Evolutionary conservation across 2,329 filamentous ascomycete species (phyloP).

Genomic region (Blastomyces parvus): DNA sequence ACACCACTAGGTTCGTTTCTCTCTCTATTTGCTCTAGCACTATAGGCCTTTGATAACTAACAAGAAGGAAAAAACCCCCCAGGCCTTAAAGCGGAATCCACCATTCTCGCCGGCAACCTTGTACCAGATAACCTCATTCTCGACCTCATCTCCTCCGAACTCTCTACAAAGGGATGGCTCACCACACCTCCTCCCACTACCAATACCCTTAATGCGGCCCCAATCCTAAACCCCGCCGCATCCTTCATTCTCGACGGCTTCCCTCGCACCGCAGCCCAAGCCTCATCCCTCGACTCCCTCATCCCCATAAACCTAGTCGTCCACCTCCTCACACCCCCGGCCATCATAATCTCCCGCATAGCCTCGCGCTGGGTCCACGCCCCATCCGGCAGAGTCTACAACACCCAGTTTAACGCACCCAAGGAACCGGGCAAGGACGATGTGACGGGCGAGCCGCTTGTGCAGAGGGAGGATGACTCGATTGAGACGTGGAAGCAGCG

Average conservation of each 20-base stretch:
- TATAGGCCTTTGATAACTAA: conserved; percentile 10
- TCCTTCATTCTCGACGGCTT: conserved; percentile 97
- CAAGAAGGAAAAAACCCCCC: conserved; percentile 9
- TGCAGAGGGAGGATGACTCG: conserved; percentile 75
- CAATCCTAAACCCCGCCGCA: conserved; percentile 59
- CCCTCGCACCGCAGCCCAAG: conserved; percentile 77
- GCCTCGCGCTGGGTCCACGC: conserved; percentile 89
- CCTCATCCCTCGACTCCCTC: conserved; percentile 63
- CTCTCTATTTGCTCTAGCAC: neutral
- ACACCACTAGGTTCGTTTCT: conserved; percentile 64
- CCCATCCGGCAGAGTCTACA: conserved; percentile 86
- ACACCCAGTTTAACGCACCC: conserved; percentile 84
- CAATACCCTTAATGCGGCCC: conserved; percentile 23
- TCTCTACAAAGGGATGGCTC: conserved; percentile 78
- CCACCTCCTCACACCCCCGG: conserved; percentile 72
- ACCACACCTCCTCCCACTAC: conserved; percentile 28
- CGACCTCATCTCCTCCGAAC: conserved; percentile 81
- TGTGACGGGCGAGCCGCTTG: conserved; percentile 75
- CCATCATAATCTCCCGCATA: conserved; percentile 82
- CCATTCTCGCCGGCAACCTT: conserved; percentile 80
- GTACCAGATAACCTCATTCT: conserved; percentile 88
- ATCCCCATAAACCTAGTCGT: conserved; percentile 94
- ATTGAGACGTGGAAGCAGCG: conserved; percentile 76
- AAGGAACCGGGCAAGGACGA: conserved; percentile 75
- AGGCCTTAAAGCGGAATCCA: conserved; percentile 85